A percentile compares a stretch with the other conserved stretches of the same genome.
Evolutionary conservation across 495 filamentous ascomycete species (phyloP).

Genomic region (Penicillium waksmanii): DNA sequence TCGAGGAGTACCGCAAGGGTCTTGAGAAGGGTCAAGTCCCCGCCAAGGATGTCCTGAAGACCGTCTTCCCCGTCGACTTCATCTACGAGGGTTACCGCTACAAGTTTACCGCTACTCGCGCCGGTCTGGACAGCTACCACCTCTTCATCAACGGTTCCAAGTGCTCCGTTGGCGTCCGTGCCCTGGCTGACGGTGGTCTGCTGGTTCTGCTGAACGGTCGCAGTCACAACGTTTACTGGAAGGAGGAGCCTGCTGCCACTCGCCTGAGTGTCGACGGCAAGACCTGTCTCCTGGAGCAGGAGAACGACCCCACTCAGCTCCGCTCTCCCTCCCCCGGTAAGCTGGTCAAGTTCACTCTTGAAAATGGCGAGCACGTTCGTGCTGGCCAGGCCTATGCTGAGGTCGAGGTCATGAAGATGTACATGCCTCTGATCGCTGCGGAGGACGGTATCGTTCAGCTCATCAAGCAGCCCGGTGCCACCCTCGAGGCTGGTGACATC

Average conservation of each 20-base stretch:
- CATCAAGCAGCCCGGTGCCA: conserved; percentile 98
- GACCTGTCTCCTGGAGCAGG: conserved; percentile 96
- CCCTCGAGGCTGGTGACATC: conserved; percentile 97
- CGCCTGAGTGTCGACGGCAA: conserved; percentile 96
- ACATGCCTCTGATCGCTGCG: conserved; percentile 97
- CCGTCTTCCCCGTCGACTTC: conserved; percentile 97
- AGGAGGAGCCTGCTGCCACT: conserved; percentile 94
- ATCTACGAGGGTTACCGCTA: conserved; percentile 96
- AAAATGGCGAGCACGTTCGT: conserved; percentile 93
- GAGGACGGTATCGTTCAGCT: conserved; percentile 97
- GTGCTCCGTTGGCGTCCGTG: conserved; percentile 89
- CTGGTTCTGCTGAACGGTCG: conserved; percentile 85
- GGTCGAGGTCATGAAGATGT: conserved; percentile 99
- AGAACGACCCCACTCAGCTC: conserved; percentile 98
- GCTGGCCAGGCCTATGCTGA: conserved; percentile 95
- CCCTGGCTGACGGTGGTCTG: conserved; percentile 92
- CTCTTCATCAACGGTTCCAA: conserved; percentile 99
- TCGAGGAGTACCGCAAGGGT: conserved; percentile 81
- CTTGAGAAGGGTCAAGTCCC: conserved; percentile 98
- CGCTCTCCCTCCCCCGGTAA: conserved; percentile 95
- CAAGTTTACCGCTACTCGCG: conserved; percentile 97
- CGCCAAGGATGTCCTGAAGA: conserved; percentile 94
- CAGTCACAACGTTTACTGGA: conserved; percentile 99
- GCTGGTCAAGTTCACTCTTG: conserved; percentile 96
- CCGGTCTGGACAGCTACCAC: conserved; percentile 92